Evolutionary conservation across 1,139 yeast genomes (phyloP), one percentile per base, ranked within the genome.

Genomic region (Taphrina deformans): DNA sequence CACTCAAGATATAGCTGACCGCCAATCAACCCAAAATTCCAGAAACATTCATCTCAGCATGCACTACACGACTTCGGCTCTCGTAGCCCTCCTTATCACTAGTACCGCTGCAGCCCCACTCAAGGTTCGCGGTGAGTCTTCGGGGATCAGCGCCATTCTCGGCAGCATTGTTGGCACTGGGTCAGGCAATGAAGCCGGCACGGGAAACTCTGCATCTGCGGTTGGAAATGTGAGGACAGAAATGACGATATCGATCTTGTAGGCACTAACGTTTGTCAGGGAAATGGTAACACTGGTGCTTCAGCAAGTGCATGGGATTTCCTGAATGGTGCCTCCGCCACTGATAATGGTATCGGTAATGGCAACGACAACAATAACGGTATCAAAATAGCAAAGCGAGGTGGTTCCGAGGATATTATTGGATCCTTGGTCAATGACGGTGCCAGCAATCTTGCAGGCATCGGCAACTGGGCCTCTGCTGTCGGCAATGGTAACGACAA

Each of bases 221-320:
- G 9, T 4, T 10, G 55, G 55, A 21, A 51, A 51, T 16, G 55
- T 51, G 31, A 51, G 55, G 27, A 33, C 10, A 16, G n/a, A n/a
- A 31, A 9, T 14, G n/a, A n/a, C n/a, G n/a, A n/a, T n/a, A n/a
- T n/a, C n/a, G 24, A 41, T 21, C 14, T 6, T 41, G 46, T 18
- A 16, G n/a, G n/a, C 14, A 16, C 14, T 23, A 5, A 23, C 14
- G 5, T n/a, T 48, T 7, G 18, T 14, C 33, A 48, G 53, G 53
- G 53, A 10, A 48, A 48, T 48, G 53, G 21, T 29, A 48, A 48
- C 35, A 48, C 33, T 24, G 53, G 53, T 24, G 53, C 53, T 3
- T 4, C 38, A 24, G 35, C 53, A 3, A 16, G 27, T 48, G 53
- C 53, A 4, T 24, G 38, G 21, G 53, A 48, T 18, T 48, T 48